Conservation (phyloP, 148 eudicot genomes). For the Fallopia convolvulus region DNA sequence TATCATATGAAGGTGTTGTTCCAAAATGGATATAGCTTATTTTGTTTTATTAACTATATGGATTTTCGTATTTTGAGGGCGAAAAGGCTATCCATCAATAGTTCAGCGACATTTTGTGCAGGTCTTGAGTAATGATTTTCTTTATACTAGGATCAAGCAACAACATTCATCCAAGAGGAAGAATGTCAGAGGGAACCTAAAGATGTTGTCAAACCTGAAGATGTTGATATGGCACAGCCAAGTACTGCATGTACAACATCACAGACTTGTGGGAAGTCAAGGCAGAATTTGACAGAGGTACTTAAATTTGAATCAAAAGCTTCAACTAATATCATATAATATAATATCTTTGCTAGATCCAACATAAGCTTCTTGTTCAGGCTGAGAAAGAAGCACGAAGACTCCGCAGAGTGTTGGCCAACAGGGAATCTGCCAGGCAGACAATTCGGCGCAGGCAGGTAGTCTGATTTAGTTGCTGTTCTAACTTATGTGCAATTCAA, state of each 20-base stretch:
- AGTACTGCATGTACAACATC: conserved; percentile 11
- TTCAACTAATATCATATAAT: neutral
- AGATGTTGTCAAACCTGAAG: conserved; percentile 17
- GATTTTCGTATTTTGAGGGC: neutral
- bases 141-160: conserved; percentile 34
- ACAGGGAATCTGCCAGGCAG: conserved; percentile 84
- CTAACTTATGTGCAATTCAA: neutral
- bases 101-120: conserved; percentile 1
- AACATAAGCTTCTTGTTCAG: conserved; percentile 21
- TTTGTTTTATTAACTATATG: neutral
- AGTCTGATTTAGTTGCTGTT: neutral
- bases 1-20: neutral
- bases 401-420: conserved; percentile 61
- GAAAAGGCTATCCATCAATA: neutral
- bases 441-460: conserved; percentile 89
- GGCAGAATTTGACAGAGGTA: conserved; percentile 49
- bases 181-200: conserved; percentile 14
- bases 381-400: conserved; percentile 67
- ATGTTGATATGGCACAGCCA: conserved; percentile 20
- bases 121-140: conserved; percentile 17
- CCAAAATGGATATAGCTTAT: neutral
- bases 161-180: conserved; percentile 12
- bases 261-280: conserved; percentile 33
- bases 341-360: neutral
- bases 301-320: neutral